A percentile compares a stretch with the other conserved stretches of the same genome.
These are phyloP conservation scores for Dioscorea dumetorum DNA, from an alignment of 106 monocot species.

Conservation along the genomic window DNA sequence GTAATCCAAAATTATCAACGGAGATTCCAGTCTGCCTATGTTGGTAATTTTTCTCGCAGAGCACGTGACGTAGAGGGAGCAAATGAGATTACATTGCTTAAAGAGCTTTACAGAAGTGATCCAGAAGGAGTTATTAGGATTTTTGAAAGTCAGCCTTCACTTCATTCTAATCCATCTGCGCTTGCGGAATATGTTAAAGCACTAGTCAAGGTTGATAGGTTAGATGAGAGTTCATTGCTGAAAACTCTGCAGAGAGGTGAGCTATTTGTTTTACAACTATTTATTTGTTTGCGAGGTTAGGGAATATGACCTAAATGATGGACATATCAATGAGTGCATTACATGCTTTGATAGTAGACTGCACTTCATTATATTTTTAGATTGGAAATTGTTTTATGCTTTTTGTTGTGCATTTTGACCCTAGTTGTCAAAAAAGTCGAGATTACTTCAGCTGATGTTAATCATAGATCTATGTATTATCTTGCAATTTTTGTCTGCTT, in stretches of 20 bases:
- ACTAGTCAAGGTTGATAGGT: constrained; percentile 80
- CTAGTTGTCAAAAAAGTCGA: too few relatives aligned
- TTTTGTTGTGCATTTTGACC: too few relatives aligned
- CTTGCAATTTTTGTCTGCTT: too few relatives aligned
- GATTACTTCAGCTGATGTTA: not conserved
- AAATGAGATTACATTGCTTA: constrained; percentile 59
- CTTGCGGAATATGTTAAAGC: constrained; percentile 94
- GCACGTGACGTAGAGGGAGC: constrained; percentile 39
- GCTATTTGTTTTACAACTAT: too few relatives aligned
- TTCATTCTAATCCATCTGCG: constrained; percentile 86
- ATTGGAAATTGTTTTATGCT: too few relatives aligned
- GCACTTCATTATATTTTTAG: too few relatives aligned
- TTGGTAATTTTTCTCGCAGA: constrained; percentile 65
- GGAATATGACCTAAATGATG: not conserved
- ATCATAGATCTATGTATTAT: not conserved
- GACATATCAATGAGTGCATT: too few relatives aligned
- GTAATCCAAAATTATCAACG: constrained; percentile 34
- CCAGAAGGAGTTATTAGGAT: constrained; percentile 71
- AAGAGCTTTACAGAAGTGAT: constrained; percentile 91
- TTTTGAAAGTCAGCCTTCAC: constrained; percentile 78
- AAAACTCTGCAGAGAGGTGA: constrained; percentile 90
- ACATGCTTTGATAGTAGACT: too few relatives aligned
- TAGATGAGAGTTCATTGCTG: constrained; percentile 85
- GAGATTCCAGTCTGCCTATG: constrained; percentile 70
- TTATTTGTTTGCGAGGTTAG: not conserved